These are phyloP conservation scores for Kodamaea restingae DNA, from an alignment of 805 yeast species.

Conservation along the genomic window DNA sequence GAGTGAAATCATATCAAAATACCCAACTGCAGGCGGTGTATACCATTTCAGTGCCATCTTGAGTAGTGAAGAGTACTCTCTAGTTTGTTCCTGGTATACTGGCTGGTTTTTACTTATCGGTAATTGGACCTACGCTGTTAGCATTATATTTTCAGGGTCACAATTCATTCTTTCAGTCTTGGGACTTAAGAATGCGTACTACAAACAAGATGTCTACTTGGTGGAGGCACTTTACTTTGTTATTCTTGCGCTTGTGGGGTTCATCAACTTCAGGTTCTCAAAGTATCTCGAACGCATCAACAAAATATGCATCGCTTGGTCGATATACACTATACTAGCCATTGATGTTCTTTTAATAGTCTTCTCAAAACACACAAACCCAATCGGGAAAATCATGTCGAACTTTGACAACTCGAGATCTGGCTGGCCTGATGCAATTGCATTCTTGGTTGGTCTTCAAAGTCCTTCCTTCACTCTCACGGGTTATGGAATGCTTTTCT, in stretches of 20 bases:
- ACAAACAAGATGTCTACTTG: constrained; percentile 51
- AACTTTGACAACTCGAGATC: constrained; percentile 67
- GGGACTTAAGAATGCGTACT: constrained; percentile 56
- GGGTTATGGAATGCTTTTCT: constrained; percentile 78
- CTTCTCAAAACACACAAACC: constrained; percentile 56
- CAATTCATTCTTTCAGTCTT: constrained; percentile 66
- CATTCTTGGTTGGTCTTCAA: constrained; percentile 74
- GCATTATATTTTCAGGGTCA: constrained; percentile 72
- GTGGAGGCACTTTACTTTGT: constrained; percentile 55
- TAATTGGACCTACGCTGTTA: constrained; percentile 72
- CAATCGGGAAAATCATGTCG: constrained; percentile 55
- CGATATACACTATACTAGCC: constrained; percentile 62
- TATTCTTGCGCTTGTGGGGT: constrained; percentile 55
- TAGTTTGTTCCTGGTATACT: constrained; percentile 66
- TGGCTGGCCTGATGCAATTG: constrained; percentile 70
- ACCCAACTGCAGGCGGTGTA: constrained; percentile 72
- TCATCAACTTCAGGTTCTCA: constrained; percentile 60
- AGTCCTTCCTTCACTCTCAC: constrained; percentile 76
- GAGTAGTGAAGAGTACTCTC: constrained; percentile 54
- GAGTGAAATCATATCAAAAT: constrained; percentile 74
- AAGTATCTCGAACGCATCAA: constrained; percentile 60
- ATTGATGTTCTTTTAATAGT: constrained; percentile 61
- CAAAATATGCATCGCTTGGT: constrained; percentile 70
- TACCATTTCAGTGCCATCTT: constrained; percentile 75
- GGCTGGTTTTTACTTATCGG: constrained; percentile 76